A percentile compares a stretch with the other conserved stretches of the same genome.
phyloP scores from a whole-genome alignment of 2,329 filamentous ascomycete species.

The Fusarium newnesense region DNA sequence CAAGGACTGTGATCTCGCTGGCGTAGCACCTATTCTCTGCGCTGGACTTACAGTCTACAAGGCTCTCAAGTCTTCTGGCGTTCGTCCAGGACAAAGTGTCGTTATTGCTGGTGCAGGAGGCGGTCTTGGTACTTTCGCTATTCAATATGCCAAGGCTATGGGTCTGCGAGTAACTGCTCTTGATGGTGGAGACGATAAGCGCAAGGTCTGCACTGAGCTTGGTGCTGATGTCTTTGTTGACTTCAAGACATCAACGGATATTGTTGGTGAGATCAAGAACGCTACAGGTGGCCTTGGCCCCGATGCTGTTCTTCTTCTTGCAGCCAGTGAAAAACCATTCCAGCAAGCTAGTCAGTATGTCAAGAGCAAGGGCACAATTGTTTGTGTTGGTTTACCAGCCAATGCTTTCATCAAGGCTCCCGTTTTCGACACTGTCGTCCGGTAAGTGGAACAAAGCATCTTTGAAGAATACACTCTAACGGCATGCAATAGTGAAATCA shows the following conservation, averaged over 20 bases:
- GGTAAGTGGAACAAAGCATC: constrained; percentile 5
- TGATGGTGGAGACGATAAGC: constrained; percentile 85
- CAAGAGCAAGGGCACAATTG: constrained; percentile 79
- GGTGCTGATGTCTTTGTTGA: constrained; percentile 80
- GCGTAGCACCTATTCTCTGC: constrained; percentile 81
- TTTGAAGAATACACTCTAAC: background rate
- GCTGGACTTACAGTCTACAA: constrained; percentile 88
- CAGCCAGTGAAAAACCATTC: constrained; percentile 88
- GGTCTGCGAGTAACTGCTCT: constrained; percentile 81
- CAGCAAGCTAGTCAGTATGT: constrained; percentile 89
- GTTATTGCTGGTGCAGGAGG: constrained; percentile 86
- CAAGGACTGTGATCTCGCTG: constrained; percentile 77
- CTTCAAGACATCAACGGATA: constrained; percentile 76
- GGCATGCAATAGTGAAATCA: constrained; percentile 72
- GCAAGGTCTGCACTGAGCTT: constrained; percentile 72
- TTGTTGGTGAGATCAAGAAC: constrained; percentile 79
- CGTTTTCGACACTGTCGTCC: constrained; percentile 84
- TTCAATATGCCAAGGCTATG: constrained; percentile 91
- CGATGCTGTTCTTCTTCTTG: constrained; percentile 85
- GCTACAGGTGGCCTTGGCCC: constrained; percentile 80
- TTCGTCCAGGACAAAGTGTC: constrained; percentile 76
- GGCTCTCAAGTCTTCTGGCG: constrained; percentile 81
- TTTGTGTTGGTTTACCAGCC: constrained; percentile 89
- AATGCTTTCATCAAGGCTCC: constrained; percentile 81
- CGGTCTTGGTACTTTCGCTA: constrained; percentile 77